These are phyloP conservation scores for Pseudogymnoascus sp. DNA, from an alignment of 2,329 filamentous ascomycete genomes.

Conservation along the genomic window DNA sequence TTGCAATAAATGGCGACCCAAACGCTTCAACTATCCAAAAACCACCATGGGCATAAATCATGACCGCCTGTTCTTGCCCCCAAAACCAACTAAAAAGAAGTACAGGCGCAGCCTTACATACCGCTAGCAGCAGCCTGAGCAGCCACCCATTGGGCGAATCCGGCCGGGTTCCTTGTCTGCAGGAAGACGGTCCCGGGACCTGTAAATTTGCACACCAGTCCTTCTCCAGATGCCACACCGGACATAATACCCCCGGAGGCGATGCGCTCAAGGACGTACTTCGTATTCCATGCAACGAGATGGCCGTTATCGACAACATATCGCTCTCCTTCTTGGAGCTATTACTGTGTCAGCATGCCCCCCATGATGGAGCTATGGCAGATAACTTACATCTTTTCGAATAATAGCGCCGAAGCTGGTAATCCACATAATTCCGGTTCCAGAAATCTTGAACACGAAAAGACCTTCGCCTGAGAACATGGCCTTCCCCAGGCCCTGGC, in stretches of 20 bases:
- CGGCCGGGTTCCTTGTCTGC: constrained; percentile 78
- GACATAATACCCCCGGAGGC: constrained; percentile 90
- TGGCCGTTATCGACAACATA: constrained; percentile 93
- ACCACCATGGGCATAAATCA: not conserved
- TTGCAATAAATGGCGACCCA: not conserved
- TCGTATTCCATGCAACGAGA: constrained; percentile 92
- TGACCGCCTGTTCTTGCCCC: not conserved
- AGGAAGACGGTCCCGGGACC: constrained; percentile 86
- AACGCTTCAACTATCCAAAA: not conserved
- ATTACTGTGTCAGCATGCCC: constrained; percentile 14
- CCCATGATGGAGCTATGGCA: not conserved
- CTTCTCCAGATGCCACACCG: constrained; percentile 72
- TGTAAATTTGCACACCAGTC: constrained; percentile 88
- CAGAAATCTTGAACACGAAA: constrained; percentile 80
- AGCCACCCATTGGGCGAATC: constrained; percentile 29
- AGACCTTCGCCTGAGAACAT: constrained; percentile 91
- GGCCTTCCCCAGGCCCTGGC: constrained; percentile 77
- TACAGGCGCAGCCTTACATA: not conserved
- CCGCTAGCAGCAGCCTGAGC: constrained; percentile 18
- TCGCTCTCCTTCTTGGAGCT: constrained; percentile 60
- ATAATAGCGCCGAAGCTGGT: constrained; percentile 93
- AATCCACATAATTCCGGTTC: constrained; percentile 76
- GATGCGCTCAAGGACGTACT: constrained; percentile 84
- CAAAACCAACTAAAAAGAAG: not conserved
- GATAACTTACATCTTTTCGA: constrained; percentile 69